Evolutionary conservation across 23 red algal species (phyloP).

Genomic region (Gracilaria gracilis): DNA sequence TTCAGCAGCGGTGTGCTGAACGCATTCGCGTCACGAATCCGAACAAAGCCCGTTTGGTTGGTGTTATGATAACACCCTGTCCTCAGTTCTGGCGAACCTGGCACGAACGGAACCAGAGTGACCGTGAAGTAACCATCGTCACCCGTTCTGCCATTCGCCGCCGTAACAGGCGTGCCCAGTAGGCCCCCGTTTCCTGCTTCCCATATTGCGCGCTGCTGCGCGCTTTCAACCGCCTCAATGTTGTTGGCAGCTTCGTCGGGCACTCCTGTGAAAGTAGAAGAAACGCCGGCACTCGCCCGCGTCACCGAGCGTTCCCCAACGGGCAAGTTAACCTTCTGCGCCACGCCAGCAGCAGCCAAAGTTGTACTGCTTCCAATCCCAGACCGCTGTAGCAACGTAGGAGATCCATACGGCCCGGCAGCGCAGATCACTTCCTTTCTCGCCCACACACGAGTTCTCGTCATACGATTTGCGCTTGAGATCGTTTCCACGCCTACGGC

Average conservation of each 20-base stretch:
- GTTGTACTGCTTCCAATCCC: conserved; percentile 68
- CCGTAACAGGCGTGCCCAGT: conserved; percentile 23
- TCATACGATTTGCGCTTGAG: background rate
- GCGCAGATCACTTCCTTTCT: conserved; percentile 50
- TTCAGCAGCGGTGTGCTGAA: conserved; percentile 34
- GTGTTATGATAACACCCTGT: conserved; percentile 39
- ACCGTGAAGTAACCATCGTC: conserved; percentile 39
- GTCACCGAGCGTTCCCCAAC: conserved; percentile 45
- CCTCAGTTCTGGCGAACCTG: conserved; percentile 1
- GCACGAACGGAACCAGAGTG: conserved; percentile 15
- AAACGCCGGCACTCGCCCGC: conserved; percentile 9
- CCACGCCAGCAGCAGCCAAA: conserved; percentile 41
- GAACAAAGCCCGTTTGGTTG: conserved; percentile 5
- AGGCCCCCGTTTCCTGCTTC: conserved; percentile 48
- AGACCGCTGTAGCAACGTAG: conserved; percentile 77
- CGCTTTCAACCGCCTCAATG: background rate
- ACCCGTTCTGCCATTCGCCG: conserved; percentile 11
- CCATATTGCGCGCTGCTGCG: conserved; percentile 21
- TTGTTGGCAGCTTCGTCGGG: conserved; percentile 35
- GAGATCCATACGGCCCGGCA: conserved; percentile 76
- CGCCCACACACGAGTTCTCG: background rate
- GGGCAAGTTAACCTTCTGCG: conserved; percentile 37
- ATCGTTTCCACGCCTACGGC: conserved; percentile 35
- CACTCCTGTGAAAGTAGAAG: conserved; percentile 28
- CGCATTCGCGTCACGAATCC: conserved; percentile 26